These are phyloP conservation scores for Triticum dicoccoides DNA, from an alignment of 176 grass and related monocot species.

Conservation along the genomic window DNA sequence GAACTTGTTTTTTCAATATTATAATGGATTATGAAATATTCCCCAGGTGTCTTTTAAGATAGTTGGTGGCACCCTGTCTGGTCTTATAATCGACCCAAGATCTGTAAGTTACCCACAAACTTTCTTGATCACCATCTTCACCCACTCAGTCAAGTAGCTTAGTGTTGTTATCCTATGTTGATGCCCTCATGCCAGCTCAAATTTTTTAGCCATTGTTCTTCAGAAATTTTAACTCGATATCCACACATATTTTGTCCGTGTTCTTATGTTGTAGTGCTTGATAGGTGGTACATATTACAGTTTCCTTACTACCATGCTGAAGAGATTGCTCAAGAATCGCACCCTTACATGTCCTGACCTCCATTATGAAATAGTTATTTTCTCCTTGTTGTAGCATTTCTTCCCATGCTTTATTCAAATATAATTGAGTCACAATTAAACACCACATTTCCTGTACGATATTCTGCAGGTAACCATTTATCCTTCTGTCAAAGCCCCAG, in stretches of 20 bases:
- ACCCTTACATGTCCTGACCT: neutral
- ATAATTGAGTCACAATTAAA: neutral
- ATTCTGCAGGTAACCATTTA: constrained; percentile 66
- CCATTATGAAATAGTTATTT: neutral
- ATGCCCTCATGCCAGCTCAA: neutral
- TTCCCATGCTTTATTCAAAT: constrained; percentile 15
- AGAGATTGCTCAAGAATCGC: neutral
- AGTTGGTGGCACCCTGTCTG: constrained; percentile 67
- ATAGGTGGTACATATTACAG: neutral
- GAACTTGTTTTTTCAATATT: constrained; percentile 18
- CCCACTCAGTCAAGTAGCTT: constrained; percentile 1
- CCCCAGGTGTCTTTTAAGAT: constrained; percentile 92
- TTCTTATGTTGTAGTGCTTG: neutral
- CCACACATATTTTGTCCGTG: neutral
- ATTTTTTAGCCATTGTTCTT: neutral
- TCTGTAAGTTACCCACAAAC: constrained; percentile 48
- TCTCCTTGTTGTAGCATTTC: neutral
- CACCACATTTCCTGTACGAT: neutral
- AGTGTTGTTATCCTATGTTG: neutral
- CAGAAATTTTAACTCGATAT: neutral
- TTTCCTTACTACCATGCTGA: constrained; percentile 9
- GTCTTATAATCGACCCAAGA: constrained; percentile 84
- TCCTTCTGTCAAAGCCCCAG: constrained; percentile 69
- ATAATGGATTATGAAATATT: constrained; percentile 23
- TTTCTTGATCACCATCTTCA: neutral